phyloP scores from a whole-genome alignment of 2,329 filamentous ascomycete species.

The Alternaria brassicae region DNA sequence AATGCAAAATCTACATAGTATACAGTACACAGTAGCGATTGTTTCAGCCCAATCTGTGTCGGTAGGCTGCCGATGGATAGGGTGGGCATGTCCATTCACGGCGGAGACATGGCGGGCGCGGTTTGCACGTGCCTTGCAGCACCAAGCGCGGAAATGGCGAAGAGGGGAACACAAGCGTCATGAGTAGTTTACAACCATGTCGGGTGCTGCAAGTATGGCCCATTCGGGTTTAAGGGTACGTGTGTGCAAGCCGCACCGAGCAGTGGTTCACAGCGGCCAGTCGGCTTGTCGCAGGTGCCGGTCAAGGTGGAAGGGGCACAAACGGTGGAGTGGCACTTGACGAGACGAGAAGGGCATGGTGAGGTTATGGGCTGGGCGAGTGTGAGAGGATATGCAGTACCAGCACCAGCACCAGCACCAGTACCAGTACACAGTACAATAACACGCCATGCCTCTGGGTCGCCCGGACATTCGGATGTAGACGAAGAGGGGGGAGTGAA shows the following conservation, averaged over 20 bases:
- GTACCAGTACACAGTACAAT: constrained; percentile 7
- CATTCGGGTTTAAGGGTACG: constrained; percentile 34
- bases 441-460: constrained; percentile 14
- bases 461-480: constrained; percentile 19
- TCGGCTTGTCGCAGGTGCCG: constrained; percentile 17
- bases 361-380: neutral
- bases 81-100: constrained; percentile 7
- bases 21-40: too few relatives aligned
- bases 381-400: constrained; percentile 5
- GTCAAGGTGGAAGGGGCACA: constrained; percentile 7
- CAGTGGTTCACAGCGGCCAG: constrained; percentile 32
- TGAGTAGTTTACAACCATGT: constrained; percentile 30
- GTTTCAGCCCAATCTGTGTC: constrained; percentile 30
- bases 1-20: constrained; percentile 21
- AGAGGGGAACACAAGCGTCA: constrained; percentile 26
- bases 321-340: constrained; percentile 8
- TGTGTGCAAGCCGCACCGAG: constrained; percentile 36
- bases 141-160: constrained; percentile 24
- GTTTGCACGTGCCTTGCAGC: constrained; percentile 37
- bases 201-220: constrained; percentile 42
- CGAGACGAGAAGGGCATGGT: constrained; percentile 1
- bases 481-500: constrained; percentile 10
- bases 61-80: constrained; percentile 17
- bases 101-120: constrained; percentile 11
- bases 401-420: too few relatives aligned